Percentiles rank a stretch among this genome's conserved stretches.
These are phyloP conservation scores for Lentinus polychrous DNA, from an alignment of 1,284 basidiomycete species.

Conservation along the genomic window DNA sequence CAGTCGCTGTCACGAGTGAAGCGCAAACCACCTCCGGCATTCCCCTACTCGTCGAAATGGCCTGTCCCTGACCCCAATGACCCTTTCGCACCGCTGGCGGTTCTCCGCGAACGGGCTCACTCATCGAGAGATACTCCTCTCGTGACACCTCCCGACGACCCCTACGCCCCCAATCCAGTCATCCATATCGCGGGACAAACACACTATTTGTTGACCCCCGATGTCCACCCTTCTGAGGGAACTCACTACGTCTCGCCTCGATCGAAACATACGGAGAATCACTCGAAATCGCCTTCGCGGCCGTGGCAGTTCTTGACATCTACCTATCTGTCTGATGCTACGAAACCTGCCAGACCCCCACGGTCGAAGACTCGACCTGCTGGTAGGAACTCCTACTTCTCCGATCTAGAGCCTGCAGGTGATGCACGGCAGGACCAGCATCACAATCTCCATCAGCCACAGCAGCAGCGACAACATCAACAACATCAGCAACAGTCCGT, in stretches of 20 bases:
- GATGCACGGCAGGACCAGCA: constrained; percentile 12
- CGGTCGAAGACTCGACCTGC: constrained; percentile 17
- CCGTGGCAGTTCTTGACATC: constrained; percentile 15
- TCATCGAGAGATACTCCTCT: constrained; percentile 24
- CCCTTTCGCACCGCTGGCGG: constrained; percentile 48
- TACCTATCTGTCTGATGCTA: constrained; percentile 21
- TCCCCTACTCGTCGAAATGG: constrained; percentile 37
- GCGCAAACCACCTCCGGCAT: constrained; percentile 41
- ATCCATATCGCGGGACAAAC: constrained; percentile 1
- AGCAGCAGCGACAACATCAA: constrained; percentile 8
- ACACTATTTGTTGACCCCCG: constrained; percentile 5
- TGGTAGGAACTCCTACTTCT: constrained; percentile 19
- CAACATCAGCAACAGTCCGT: not conserved
- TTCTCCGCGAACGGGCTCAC: constrained; percentile 32
- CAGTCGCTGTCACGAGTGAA: constrained; percentile 24
- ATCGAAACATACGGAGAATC: not conserved
- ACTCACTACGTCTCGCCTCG: not conserved
- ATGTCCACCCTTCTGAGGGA: not conserved
- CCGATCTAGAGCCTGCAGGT: constrained; percentile 17
- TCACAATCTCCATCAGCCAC: constrained; percentile 1
- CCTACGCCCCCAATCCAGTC: not conserved
- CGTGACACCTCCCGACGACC: constrained; percentile 13
- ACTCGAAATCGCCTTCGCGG: constrained; percentile 11
- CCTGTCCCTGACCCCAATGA: constrained; percentile 46
- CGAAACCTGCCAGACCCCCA: constrained; percentile 20